Evolutionary conservation across 2,329 filamentous ascomycete species (phyloP), one percentile per base, ranked within the genome.

Genomic region (Xylaria arbuscula): DNA sequence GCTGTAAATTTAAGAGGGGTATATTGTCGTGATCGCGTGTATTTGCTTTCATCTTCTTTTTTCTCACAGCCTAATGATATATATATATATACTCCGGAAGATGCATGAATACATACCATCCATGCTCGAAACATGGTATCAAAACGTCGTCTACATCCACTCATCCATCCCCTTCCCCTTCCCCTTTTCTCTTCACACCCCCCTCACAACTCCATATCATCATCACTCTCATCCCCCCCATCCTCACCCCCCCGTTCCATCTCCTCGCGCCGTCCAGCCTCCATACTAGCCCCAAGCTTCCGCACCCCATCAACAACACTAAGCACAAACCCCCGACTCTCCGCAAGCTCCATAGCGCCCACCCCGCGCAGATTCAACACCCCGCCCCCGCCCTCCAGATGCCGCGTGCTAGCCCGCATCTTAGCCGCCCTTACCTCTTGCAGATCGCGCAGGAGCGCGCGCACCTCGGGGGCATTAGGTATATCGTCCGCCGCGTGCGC

Each of bases 341-440:
- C 95, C 0, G 92, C 91, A 56, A 98, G 85, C 83, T 99, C 96
- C 91, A 98, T 94, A 1, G 93, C 93, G 1, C 96, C 96, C 0
- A 98, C 92, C 24, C 95, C 95, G 1, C 85, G 80, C 65, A 91
- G 73, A 65, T 83, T 87, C 78, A 92, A 86, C 64, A 93, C 88
- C n/a, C 94, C 90, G 24, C 90, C 89, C 3, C 89, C 89, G 22
- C 87, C 88, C 74, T 94, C 92, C 58, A 97, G 81, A 47, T 89
- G 87, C 45, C 89, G 87, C 15, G 93, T 90, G 70, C 91, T 92
- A 42, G 88, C 89, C 69, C 94, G 84, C 85, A 97, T 90, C 84
- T 98, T 98, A 60, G 94, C 93, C 79, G 94, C 93, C 50, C 96
- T 85, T 59, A 96, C 93, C 81, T 98, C 95, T 62, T 94, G 86